Conservation (phyloP, 345 rosid species). For the Cardamine chenopodiifolia region DNA sequence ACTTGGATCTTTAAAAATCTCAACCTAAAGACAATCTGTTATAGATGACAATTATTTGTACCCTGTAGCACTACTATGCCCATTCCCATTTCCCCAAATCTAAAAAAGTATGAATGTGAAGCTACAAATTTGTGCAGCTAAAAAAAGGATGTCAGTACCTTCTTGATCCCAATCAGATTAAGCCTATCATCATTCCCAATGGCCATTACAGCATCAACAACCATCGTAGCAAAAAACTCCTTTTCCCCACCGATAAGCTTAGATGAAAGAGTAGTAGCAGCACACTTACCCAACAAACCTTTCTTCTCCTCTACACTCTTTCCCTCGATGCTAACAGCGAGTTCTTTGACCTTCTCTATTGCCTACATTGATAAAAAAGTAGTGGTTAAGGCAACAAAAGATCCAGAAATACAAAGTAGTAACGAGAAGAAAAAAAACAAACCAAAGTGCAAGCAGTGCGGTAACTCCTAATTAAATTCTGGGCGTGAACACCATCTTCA, state of each 20-base stretch:
- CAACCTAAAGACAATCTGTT: background rate
- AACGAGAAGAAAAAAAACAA: conserved; percentile 19
- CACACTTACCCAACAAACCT: conserved; percentile 80
- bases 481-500: conserved; percentile 97
- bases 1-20: conserved; percentile 6
- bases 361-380: conserved; percentile 51
- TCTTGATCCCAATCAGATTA: conserved; percentile 90
- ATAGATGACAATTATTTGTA: conserved; percentile 1
- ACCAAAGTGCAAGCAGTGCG: conserved; percentile 82
- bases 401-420: background rate
- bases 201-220: conserved; percentile 91
- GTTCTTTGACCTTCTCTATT: conserved; percentile 75
- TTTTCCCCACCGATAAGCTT: conserved; percentile 98
- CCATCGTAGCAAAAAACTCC: conserved; percentile 92
- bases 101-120: background rate
- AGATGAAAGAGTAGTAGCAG: conserved; percentile 92
- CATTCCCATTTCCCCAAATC: background rate
- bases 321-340: conserved; percentile 91
- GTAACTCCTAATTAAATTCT: conserved; percentile 86
- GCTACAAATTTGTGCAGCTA: background rate
- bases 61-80: conserved; percentile 11
- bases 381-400: background rate
- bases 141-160: conserved; percentile 49
- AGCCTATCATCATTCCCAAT: conserved; percentile 84
- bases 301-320: conserved; percentile 93